Conservation (phyloP, 495 filamentous ascomycete species). For the Aeminium ludgeri region DNA sequence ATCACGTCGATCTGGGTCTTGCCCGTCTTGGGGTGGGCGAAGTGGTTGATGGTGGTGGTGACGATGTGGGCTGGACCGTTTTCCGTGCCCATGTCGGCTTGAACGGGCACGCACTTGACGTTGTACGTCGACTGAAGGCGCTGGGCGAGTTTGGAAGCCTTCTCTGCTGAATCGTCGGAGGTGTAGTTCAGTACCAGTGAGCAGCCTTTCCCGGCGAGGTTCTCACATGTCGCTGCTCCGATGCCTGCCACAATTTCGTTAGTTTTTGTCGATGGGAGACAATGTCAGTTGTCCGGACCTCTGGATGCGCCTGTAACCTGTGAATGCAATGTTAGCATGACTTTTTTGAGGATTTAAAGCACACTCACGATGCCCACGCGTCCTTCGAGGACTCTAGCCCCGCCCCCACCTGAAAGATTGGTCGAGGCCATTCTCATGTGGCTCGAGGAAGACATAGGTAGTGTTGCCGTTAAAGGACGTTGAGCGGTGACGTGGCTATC, state of each 20-base stretch:
- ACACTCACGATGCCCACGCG: conserved; percentile 19
- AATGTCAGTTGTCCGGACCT: conserved; percentile 13
- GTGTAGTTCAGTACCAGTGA: conserved; percentile 30
- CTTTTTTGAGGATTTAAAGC: neutral
- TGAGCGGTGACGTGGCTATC: too few relatives aligned
- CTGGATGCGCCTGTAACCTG: conserved; percentile 25
- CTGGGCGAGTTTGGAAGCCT: conserved; percentile 27
- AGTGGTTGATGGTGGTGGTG: conserved; percentile 33
- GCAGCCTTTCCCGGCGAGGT: conserved; percentile 35
- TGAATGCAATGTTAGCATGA: neutral
- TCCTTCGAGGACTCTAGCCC: conserved; percentile 18
- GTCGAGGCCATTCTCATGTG: conserved; percentile 5
- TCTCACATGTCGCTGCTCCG: conserved; percentile 64
- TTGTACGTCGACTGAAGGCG: conserved; percentile 20
- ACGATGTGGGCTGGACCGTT: conserved; percentile 29
- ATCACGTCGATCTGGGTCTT: conserved; percentile 61
- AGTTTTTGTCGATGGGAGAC: neutral
- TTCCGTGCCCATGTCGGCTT: conserved; percentile 40
- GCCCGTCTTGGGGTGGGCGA: conserved; percentile 29
- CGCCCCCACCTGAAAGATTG: conserved; percentile 4
- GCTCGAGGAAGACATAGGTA: conserved; percentile 3
- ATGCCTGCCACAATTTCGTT: conserved; percentile 40
- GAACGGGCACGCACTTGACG: conserved; percentile 33
- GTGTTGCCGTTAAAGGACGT: too few relatives aligned
- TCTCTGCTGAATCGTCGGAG: conserved; percentile 23